These are phyloP conservation scores for Xylaria cubensis DNA, from an alignment of 495 filamentous ascomycete species.

Conservation along the genomic window DNA sequence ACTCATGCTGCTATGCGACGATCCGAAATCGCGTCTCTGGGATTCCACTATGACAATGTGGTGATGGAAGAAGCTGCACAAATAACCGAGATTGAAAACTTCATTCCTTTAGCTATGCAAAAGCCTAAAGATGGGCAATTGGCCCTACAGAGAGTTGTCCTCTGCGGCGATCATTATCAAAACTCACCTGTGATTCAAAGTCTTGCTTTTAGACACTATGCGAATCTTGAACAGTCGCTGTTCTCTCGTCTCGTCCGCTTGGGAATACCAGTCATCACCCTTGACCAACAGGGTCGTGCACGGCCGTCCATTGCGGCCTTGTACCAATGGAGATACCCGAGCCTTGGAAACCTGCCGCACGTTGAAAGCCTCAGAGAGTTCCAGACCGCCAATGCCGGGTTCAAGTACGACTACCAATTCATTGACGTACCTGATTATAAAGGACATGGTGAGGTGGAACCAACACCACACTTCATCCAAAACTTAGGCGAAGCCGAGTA, in stretches of 20 bases:
- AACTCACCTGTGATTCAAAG: conserved; percentile 97
- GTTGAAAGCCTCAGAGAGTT: conserved; percentile 75
- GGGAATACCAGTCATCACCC: conserved; percentile 85
- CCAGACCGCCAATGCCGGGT: conserved; percentile 84
- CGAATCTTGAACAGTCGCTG: conserved; percentile 92
- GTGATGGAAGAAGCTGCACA: conserved; percentile 99
- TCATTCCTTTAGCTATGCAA: conserved; percentile 91
- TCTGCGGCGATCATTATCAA: conserved; percentile 95
- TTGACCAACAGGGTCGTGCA: conserved; percentile 92
- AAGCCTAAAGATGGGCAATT: conserved; percentile 75
- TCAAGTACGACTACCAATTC: conserved; percentile 94
- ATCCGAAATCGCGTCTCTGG: conserved; percentile 86
- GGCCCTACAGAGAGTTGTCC: conserved; percentile 83
- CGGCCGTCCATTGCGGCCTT: conserved; percentile 85
- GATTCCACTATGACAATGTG: conserved; percentile 97
- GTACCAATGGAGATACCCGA: conserved; percentile 91
- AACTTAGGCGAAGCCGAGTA: conserved; percentile 98
- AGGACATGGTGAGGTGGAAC: conserved; percentile 85
- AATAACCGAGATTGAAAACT: conserved; percentile 96
- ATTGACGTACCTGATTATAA: conserved; percentile 96
- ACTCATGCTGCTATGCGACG: conserved; percentile 98
- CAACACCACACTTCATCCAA: conserved; percentile 95
- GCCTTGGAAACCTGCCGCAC: conserved; percentile 78
- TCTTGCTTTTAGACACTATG: conserved; percentile 93
- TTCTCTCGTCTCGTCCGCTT: conserved; percentile 90